Conservation (phyloP, 2,329 filamentous ascomycete species). For the Trichoderma afroharzianum region DNA sequence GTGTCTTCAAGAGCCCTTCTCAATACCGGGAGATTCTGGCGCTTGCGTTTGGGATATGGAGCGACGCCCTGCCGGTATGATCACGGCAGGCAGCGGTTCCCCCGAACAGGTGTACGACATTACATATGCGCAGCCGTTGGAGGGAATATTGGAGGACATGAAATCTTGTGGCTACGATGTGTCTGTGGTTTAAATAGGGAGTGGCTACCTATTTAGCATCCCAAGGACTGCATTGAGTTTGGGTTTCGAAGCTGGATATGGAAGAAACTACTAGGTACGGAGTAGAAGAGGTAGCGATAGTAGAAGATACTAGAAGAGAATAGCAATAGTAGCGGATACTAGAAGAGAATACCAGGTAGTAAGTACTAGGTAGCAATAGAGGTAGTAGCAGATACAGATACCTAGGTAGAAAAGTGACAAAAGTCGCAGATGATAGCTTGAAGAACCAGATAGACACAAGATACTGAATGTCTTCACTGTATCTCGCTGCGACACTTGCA, state of each 20-base stretch:
- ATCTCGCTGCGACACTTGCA: neutral
- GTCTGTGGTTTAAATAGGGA: neutral
- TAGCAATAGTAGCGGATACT: neutral
- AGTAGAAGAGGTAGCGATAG: neutral
- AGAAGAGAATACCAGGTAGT: neutral
- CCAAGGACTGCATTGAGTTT: neutral
- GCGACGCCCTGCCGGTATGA: neutral
- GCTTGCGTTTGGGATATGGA: constrained; percentile 8
- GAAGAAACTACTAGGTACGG: neutral
- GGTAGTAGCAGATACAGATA: neutral
- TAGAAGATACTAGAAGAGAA: neutral
- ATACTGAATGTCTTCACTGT: neutral
- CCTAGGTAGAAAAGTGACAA: neutral
- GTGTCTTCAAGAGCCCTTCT: neutral
- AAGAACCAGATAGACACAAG: neutral
- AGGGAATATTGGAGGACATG: neutral
- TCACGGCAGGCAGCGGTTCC: neutral
- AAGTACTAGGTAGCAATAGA: neutral
- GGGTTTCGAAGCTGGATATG: neutral
- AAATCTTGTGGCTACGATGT: neutral
- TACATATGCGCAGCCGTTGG: constrained; percentile 10
- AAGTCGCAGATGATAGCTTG: neutral
- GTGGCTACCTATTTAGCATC: neutral
- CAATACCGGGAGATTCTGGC: neutral
- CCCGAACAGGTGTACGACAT: neutral